Conservation (phyloP, 495 filamentous ascomycete genomes). For the Cercophora scortea region DNA sequence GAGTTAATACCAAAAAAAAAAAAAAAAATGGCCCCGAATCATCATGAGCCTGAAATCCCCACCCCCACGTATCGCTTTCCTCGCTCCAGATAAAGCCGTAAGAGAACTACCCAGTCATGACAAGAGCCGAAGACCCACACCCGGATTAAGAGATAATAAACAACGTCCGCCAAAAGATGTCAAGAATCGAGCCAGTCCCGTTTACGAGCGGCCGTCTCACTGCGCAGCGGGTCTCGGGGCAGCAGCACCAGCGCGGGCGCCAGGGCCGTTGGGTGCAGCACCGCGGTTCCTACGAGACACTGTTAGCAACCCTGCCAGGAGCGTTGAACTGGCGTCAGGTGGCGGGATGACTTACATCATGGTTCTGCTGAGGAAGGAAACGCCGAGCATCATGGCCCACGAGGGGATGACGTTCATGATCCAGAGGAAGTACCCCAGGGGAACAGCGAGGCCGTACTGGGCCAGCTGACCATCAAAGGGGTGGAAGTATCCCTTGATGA, state of each 20-base stretch:
- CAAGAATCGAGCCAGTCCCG: background rate
- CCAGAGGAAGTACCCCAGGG: conserved; percentile 71
- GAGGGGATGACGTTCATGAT: conserved; percentile 48
- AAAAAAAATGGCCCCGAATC: background rate
- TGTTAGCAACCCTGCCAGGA: too few species aligned
- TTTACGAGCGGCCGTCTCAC: background rate
- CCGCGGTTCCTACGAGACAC: conserved; percentile 21
- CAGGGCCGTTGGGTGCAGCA: background rate
- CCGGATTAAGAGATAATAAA: too few species aligned
- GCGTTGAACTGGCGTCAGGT: too few species aligned
- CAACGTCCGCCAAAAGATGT: too few species aligned
- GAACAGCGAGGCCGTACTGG: conserved; percentile 52
- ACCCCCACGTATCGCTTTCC: too few species aligned
- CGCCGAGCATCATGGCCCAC: conserved; percentile 66
- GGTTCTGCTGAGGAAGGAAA: conserved; percentile 72
- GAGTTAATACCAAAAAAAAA: conserved; percentile 1
- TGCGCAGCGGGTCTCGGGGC: background rate
- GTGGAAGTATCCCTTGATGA: conserved; percentile 70
- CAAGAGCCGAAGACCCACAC: too few species aligned
- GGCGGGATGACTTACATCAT: conserved; percentile 65
- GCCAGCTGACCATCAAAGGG: conserved; percentile 70
- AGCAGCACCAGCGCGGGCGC: background rate
- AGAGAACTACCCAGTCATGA: too few species aligned
- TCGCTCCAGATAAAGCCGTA: too few species aligned
- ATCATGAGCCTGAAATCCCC: too few species aligned